Evolutionary conservation across 306 rosid genomes (phyloP).

Genomic region (Bauhinia variegata): DNA sequence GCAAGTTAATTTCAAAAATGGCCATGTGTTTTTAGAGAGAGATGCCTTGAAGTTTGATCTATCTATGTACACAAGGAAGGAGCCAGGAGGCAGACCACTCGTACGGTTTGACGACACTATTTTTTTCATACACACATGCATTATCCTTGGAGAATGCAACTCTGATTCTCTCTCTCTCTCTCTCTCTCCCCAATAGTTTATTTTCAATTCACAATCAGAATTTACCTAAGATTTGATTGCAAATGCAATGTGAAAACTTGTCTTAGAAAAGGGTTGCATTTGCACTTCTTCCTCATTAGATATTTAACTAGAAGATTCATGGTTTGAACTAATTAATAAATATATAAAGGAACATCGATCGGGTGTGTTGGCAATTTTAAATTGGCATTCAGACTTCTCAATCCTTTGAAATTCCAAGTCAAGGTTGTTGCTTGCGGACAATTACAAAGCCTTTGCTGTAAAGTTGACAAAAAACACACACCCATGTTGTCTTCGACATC

Average conservation of each 20-base stretch:
- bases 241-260: too few species aligned
- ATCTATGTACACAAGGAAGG: constrained; percentile 34
- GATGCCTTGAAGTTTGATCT: constrained; percentile 36
- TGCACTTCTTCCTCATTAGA: too few species aligned
- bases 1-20: constrained; percentile 14
- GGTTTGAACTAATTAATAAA: constrained; percentile 22
- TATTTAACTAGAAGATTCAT: constrained; percentile 4
- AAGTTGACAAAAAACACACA: constrained; percentile 43
- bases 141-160: constrained; percentile 43
- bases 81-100: constrained; percentile 32
- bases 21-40: constrained; percentile 9
- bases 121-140: constrained; percentile 48
- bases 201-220: constrained; percentile 11
- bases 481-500: constrained; percentile 1
- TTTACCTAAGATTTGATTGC: too few species aligned
- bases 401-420: neutral
- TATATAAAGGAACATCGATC: neutral
- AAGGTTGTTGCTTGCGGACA: constrained; percentile 16
- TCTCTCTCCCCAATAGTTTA: neutral
- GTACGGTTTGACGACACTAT: constrained; percentile 69
- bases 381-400: neutral
- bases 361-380: neutral
- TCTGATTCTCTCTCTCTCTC: neutral
- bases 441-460: constrained; percentile 36
- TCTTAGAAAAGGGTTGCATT: constrained; percentile 6